Evolutionary conservation across 164 flowering plant species (phyloP).

Genomic region (Berberis thunbergii): DNA sequence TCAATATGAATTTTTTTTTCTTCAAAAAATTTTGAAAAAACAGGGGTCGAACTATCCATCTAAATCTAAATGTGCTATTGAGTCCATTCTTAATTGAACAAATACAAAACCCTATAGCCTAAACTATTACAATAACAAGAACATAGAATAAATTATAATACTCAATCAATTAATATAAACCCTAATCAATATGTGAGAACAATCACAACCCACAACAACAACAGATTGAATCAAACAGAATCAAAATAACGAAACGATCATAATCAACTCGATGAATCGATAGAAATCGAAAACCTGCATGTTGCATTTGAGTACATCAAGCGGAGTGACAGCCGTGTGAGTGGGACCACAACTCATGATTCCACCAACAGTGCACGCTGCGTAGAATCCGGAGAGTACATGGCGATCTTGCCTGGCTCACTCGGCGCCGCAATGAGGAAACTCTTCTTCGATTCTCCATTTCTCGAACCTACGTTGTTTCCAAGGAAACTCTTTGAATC

Average conservation of each 20-base stretch:
- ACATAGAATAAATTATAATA: too few relatives aligned
- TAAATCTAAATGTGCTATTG: too few relatives aligned
- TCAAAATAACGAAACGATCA: neutral
- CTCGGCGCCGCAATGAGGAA: constrained; percentile 49
- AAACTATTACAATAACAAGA: too few relatives aligned
- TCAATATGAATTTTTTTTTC: too few relatives aligned
- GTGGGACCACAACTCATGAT: constrained; percentile 75
- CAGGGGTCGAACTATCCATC: too few relatives aligned
- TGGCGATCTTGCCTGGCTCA: constrained; percentile 61
- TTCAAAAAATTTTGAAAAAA: too few relatives aligned
- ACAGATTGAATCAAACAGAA: too few relatives aligned
- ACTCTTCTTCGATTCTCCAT: neutral
- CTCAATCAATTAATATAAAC: too few relatives aligned
- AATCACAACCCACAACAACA: neutral
- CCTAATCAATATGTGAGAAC: neutral
- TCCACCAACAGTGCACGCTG: constrained; percentile 78
- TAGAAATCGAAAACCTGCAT: neutral
- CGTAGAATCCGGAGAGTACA: constrained; percentile 78
- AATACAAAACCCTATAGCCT: too few relatives aligned
- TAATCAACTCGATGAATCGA: neutral
- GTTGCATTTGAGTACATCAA: constrained; percentile 24
- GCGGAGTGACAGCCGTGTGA: constrained; percentile 86
- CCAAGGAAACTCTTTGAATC: constrained; percentile 9
- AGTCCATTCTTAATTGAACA: too few relatives aligned
- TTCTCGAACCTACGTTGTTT: neutral